A percentile compares a stretch with the other conserved stretches of the same genome.
Conservation (phyloP, 129 eudicot species). For the Pseudognaphalium luteoalbum region DNA sequence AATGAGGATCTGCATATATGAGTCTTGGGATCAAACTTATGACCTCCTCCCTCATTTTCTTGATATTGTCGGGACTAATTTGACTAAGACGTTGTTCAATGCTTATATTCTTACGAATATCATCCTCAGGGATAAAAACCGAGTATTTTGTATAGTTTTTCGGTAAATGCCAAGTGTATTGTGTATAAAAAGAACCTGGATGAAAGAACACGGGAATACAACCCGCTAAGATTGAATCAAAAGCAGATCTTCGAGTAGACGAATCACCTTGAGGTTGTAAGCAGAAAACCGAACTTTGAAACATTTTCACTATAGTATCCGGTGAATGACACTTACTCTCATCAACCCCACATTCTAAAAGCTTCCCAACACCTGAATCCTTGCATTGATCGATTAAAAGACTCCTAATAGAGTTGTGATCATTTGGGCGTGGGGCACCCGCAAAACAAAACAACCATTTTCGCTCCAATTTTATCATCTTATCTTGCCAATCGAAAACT, state of each 20-base stretch:
- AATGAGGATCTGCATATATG: conserved; percentile 84
- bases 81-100: conserved; percentile 54
- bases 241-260: conserved; percentile 79
- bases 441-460: conserved; percentile 14
- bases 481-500: conserved; percentile 70
- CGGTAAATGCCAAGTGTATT: conserved; percentile 92
- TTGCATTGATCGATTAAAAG: conserved; percentile 44
- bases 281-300: no score
- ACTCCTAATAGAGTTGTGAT: conserved; percentile 64
- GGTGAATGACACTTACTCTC: conserved; percentile 85
- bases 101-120: conserved; percentile 21
- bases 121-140: conserved; percentile 24
- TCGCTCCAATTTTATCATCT: conserved; percentile 62
- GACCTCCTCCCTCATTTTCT: conserved; percentile 1
- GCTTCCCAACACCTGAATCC: conserved; percentile 47
- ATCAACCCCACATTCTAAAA: conserved; percentile 66
- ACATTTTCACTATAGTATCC: conserved; percentile 32
- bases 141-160: conserved; percentile 63
- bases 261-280: conserved; percentile 95
- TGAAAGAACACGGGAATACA: conserved; percentile 74
- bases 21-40: conserved; percentile 65
- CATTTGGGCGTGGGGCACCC: conserved; percentile 19
- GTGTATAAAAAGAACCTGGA: conserved; percentile 82
- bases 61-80: conserved; percentile 52
- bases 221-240: conserved; percentile 50